Conservation (phyloP, 352 stramenopile species). For the Phytopythium kandeliae region DNA sequence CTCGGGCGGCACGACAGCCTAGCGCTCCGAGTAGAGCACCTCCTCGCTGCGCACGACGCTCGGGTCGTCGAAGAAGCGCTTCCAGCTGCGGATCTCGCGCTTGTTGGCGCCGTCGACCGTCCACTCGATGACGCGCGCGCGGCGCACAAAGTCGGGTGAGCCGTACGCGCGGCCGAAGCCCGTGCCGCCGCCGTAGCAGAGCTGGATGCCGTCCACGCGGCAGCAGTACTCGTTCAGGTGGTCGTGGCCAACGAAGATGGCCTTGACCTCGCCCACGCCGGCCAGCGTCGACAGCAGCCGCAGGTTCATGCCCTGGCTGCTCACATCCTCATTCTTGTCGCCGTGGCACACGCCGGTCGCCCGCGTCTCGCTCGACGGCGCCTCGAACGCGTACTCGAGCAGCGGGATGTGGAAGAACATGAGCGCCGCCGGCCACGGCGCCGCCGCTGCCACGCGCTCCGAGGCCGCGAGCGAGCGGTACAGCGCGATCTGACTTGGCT, state of each 20-base stretch:
- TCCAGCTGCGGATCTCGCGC: conserved; percentile 35
- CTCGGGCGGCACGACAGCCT: too few species aligned
- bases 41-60: conserved; percentile 27
- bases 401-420: conserved; percentile 69
- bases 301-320: conserved; percentile 21
- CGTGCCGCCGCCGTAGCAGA: conserved; percentile 51
- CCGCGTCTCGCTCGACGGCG: conserved; percentile 8
- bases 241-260: conserved; percentile 52
- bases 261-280: conserved; percentile 48
- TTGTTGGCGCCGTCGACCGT: conserved; percentile 26
- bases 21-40: conserved; percentile 23
- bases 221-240: conserved; percentile 65
- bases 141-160: conserved; percentile 17
- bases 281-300: conserved; percentile 35
- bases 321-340: conserved; percentile 23
- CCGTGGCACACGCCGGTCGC: conserved; percentile 6
- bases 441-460: not conserved
- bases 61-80: conserved; percentile 26
- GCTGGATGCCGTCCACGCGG: conserved; percentile 30
- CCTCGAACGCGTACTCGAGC: conserved; percentile 32
- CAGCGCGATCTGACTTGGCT: conserved; percentile 34
- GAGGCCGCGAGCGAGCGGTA: conserved; percentile 24
- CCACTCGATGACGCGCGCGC: conserved; percentile 42
- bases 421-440: conserved; percentile 25
- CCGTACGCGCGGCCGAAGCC: conserved; percentile 35